Evolutionary conservation across 2,329 filamentous ascomycete genomes (phyloP).

Genomic region (Lachnellula arida): DNA sequence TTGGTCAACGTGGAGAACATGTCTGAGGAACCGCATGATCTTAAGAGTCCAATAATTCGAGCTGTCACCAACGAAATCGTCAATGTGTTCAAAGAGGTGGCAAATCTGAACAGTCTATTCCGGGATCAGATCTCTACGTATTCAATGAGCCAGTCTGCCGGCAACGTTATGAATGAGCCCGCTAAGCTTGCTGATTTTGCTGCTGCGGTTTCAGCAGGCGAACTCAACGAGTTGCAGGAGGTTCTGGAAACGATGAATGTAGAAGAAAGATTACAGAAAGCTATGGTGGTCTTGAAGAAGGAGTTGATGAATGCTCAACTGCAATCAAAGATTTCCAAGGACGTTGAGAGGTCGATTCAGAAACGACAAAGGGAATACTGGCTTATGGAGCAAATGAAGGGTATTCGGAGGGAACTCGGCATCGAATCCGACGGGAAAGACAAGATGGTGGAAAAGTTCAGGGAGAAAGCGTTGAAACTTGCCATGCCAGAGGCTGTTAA

Average conservation of each 20-base stretch:
- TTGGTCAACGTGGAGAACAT: constrained; percentile 95
- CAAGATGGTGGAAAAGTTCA: constrained; percentile 95
- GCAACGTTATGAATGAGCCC: constrained; percentile 92
- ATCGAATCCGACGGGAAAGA: constrained; percentile 98
- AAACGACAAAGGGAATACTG: constrained; percentile 97
- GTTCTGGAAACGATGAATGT: constrained; percentile 85
- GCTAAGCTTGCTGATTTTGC: constrained; percentile 96
- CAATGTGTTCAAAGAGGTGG: constrained; percentile 97
- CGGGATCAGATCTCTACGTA: constrained; percentile 97
- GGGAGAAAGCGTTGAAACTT: constrained; percentile 86
- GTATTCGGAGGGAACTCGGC: constrained; percentile 88
- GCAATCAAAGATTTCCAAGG: constrained; percentile 95
- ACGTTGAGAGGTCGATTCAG: constrained; percentile 95
- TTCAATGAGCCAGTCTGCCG: constrained; percentile 88
- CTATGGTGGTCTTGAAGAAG: constrained; percentile 89
- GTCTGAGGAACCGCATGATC: constrained; percentile 80
- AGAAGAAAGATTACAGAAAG: constrained; percentile 87
- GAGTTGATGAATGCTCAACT: constrained; percentile 97
- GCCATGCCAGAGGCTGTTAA: constrained; percentile 96
- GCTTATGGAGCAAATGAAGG: constrained; percentile 99
- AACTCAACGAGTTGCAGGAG: constrained; percentile 87
- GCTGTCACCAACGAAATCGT: constrained; percentile 97
- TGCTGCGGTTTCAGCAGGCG: constrained; percentile 90
- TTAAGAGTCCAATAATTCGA: constrained; percentile 82
- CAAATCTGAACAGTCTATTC: constrained; percentile 89